Conservation (phyloP, 2,329 filamentous ascomycete species). For the Arthrobotrys sphaeroides region DNA sequence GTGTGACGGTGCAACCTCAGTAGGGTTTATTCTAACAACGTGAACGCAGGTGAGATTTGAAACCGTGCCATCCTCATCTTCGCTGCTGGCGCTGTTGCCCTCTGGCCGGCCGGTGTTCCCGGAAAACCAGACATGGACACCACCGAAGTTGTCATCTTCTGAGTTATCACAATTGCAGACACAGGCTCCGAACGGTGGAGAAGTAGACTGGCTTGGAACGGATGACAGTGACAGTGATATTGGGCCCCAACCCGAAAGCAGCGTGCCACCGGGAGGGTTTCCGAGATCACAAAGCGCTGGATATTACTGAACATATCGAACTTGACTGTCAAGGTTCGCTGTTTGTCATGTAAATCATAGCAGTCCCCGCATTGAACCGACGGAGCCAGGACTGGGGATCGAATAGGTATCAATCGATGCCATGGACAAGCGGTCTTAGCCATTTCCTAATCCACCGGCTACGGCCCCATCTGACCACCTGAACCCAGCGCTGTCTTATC, state of each 20-base stretch:
- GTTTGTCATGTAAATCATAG: not conserved
- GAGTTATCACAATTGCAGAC: constrained; percentile 36
- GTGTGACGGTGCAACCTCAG: not conserved
- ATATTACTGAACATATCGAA: constrained; percentile 29
- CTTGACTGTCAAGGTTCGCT: not conserved
- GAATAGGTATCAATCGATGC: constrained; percentile 13
- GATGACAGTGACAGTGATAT: constrained; percentile 50
- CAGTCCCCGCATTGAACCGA: constrained; percentile 2
- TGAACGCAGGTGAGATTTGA: constrained; percentile 51
- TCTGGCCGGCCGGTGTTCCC: constrained; percentile 32
- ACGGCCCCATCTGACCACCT: constrained; percentile 22
- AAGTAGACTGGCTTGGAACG: constrained; percentile 40
- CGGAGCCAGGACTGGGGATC: not conserved
- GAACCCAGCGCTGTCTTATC: constrained; percentile 28
- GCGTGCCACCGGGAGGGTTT: constrained; percentile 34
- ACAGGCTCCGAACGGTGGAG: constrained; percentile 38
- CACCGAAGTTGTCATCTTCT: constrained; percentile 43
- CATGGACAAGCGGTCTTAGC: constrained; percentile 21
- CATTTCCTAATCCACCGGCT: constrained; percentile 42
- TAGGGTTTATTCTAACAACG: constrained; percentile 2
- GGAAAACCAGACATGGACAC: constrained; percentile 40
- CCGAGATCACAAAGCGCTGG: constrained; percentile 47
- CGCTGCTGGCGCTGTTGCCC: constrained; percentile 31
- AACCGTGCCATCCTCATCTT: constrained; percentile 25
- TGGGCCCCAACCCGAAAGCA: not conserved